Base-by-base conservation (phyloP, 192 early-diverging fungal genomes). In the Neocallimastix lanati region DNA sequence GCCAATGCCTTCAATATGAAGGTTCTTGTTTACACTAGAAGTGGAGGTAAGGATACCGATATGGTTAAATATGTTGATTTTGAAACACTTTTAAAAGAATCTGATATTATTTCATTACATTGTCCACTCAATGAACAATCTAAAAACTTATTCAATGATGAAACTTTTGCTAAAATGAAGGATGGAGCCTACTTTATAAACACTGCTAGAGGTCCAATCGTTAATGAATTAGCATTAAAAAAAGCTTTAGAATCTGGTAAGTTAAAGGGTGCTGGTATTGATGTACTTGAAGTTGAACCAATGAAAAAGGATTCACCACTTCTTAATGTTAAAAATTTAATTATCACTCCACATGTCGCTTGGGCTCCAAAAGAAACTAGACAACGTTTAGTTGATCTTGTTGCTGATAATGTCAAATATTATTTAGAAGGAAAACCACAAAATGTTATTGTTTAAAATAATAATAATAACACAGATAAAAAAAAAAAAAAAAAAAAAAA, bases 221-320 rank as follows among this genome's bases (percentile, higher is more conserved):
- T 87, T 12, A 79, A 87, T 77, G 83, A 87, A 50, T 81, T 83
- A 27, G 84, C 86, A 4, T 76, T 87, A 13, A 81, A 82, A 18
- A 33, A 81, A 25, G 84, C 82, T 18, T 76, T 87, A 2, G 78
- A 85, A 28, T 80, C 80, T 12, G 86, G 86, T 14, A 82, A 85
- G 28, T 36, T 87, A 16, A 82, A 79, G 0, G 86, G 86, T 18
- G 86, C 86, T 1, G 86, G 86, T 3, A 38, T 87, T 28, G 86
- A 87, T 81, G 86, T 87, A 35, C 86, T 87, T 85, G 86, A 87
- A 67, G 33, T 83, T 12, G 86, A 87, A 50, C 86, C 86, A 21
- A 81, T 84, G 76, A 50, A 50, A 21, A 50, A 50, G 13, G 40
- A 50, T 50, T 50, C 40, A 21, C 40, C 40, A 50, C 18, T 50